Conservation (phyloP, 768 basidiomycete species). For the Paxillus ammoniavirescens region DNA sequence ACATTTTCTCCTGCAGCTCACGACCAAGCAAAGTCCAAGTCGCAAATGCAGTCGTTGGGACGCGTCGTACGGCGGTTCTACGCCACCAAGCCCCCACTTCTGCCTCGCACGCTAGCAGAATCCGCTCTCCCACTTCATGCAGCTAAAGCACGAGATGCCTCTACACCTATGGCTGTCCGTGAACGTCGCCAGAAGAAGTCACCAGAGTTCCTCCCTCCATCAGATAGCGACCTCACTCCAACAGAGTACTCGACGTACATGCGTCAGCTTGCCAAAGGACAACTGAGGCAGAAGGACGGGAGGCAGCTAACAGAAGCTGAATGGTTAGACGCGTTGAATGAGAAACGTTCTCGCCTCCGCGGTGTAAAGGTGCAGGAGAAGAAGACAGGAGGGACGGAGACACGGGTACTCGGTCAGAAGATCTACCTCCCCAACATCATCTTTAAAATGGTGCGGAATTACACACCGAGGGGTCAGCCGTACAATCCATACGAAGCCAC, state of each 20-base stretch:
- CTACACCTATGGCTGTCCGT: constrained; percentile 72
- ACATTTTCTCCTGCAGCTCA: background rate
- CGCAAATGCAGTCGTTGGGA: constrained; percentile 30
- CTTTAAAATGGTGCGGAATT: constrained; percentile 81
- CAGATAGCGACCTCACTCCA: constrained; percentile 58
- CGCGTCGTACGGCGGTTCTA: constrained; percentile 40
- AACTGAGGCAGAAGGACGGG: constrained; percentile 38
- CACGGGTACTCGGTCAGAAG: constrained; percentile 70
- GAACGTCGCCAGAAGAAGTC: constrained; percentile 58
- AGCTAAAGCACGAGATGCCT: constrained; percentile 57
- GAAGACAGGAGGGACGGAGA: constrained; percentile 39
- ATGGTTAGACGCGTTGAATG: constrained; percentile 58
- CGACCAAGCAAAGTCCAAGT: background rate
- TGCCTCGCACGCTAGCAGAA: constrained; percentile 47
- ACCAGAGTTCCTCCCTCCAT: constrained; percentile 35
- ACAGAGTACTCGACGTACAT: constrained; percentile 61
- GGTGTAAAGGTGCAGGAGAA: constrained; percentile 49
- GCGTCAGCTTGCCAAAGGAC: constrained; percentile 53
- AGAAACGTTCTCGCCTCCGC: constrained; percentile 62
- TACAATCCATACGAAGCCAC: constrained; percentile 97
- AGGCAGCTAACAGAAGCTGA: constrained; percentile 46
- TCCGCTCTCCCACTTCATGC: constrained; percentile 54
- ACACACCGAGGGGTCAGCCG: constrained; percentile 68
- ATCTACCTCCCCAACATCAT: constrained; percentile 89
- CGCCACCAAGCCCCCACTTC: constrained; percentile 30